Conservation (phyloP, 2,329 filamentous ascomycete genomes). For the Aspergillus sp. region DNA sequence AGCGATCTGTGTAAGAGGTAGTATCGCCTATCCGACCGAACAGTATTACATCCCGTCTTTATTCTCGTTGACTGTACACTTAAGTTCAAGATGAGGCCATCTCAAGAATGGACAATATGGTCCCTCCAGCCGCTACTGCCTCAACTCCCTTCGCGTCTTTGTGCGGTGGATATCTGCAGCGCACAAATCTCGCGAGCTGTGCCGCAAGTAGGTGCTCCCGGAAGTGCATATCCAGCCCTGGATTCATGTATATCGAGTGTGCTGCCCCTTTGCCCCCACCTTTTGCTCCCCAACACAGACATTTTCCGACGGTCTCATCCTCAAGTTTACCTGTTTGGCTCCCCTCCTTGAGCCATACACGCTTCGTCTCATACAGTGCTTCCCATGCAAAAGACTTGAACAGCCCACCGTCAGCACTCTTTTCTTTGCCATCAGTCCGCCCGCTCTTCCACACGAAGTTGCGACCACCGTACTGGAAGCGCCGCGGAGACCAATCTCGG, state of each 20-base stretch:
- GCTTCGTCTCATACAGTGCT: conserved; percentile 18
- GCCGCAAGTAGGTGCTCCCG: conserved; percentile 19
- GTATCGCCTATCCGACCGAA: no score
- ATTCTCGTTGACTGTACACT: no score
- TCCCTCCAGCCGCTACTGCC: conserved; percentile 32
- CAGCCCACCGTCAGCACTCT: conserved; percentile 9
- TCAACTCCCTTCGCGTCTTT: conserved; percentile 16
- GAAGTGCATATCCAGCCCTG: conserved; percentile 16
- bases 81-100: no score
- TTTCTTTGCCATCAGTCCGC: neutral
- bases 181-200: conserved; percentile 16
- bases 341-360: conserved; percentile 17
- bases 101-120: neutral
- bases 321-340: conserved; percentile 16
- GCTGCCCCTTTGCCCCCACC: conserved; percentile 11
- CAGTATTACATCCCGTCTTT: no score
- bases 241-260: conserved; percentile 15
- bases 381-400: conserved; percentile 18
- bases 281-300: conserved; percentile 18
- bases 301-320: conserved; percentile 16
- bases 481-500: conserved; percentile 17
- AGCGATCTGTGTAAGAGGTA: no score
- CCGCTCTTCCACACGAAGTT: conserved; percentile 19
- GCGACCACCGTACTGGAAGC: conserved; percentile 17
- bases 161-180: conserved; percentile 14